These are phyloP conservation scores for Fusarium sp. DNA, from an alignment of 2,329 filamentous ascomycete species.

Conservation along the genomic window DNA sequence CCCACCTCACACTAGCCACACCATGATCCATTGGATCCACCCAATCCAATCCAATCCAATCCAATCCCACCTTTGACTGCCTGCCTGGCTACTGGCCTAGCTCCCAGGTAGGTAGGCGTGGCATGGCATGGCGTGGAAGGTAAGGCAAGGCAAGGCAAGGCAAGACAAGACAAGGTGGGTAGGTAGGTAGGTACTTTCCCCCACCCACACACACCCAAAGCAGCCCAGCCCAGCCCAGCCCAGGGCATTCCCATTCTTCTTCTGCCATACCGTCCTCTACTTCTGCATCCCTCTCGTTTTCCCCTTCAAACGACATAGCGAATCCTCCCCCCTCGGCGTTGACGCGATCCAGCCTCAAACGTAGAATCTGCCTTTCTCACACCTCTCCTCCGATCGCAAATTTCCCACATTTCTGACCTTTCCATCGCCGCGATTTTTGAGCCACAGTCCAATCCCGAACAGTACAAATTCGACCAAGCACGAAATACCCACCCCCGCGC, in stretches of 20 bases:
- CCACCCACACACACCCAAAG: constrained; percentile 20
- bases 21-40: neutral
- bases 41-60: neutral
- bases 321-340: constrained; percentile 10
- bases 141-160: neutral
- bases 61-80: neutral
- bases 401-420: constrained; percentile 3
- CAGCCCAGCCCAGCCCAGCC: neutral
- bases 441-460: constrained; percentile 8
- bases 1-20: neutral
- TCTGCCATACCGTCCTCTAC: constrained; percentile 33
- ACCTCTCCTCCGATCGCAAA: neutral
- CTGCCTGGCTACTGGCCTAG: neutral
- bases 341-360: constrained; percentile 4
- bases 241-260: constrained; percentile 35
- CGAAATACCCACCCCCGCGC: constrained; percentile 39
- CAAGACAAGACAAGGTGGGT: neutral
- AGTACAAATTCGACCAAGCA: constrained; percentile 30
- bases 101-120: neutral
- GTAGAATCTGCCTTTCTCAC: neutral
- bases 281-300: constrained; percentile 32
- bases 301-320: constrained; percentile 23
- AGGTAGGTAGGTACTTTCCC: constrained; percentile 5
- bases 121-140: neutral
- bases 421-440: neutral